These are phyloP conservation scores for Tillandsia leiboldiana DNA, from an alignment of 176 grass and related monocot species.

Conservation along the genomic window DNA sequence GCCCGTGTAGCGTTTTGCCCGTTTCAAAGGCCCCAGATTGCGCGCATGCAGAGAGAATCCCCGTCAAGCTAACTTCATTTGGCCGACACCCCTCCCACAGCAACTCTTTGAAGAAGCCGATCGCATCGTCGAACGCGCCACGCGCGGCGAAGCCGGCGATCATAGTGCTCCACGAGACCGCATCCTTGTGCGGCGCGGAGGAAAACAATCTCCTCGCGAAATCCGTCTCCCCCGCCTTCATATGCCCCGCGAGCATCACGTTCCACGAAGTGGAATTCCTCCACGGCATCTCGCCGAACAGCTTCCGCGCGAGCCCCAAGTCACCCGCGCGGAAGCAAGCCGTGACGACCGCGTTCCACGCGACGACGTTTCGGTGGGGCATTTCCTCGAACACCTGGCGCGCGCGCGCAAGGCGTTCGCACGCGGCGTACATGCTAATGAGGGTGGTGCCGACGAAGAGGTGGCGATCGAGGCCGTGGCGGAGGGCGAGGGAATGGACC, in stretches of 20 bases:
- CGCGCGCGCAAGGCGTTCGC: neutral
- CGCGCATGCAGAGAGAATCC: conserved; percentile 14
- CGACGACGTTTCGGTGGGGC: conserved; percentile 14
- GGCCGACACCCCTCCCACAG: conserved; percentile 8
- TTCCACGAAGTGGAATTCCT: conserved; percentile 26
- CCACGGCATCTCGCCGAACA: conserved; percentile 17
- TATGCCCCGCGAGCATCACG: conserved; percentile 26
- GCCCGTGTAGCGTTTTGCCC: conserved; percentile 9
- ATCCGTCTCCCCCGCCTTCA: conserved; percentile 3
- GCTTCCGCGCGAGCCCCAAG: neutral
- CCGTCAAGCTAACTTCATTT: conserved; percentile 19
- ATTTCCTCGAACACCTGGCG: conserved; percentile 20
- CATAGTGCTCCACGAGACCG: conserved; percentile 21
- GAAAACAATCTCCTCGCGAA: conserved; percentile 5
- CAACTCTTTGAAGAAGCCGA: conserved; percentile 17
- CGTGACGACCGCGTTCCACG: conserved; percentile 15
- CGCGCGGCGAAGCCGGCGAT: conserved; percentile 15
- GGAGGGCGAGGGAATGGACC: conserved; percentile 8
- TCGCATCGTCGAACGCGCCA: conserved; percentile 10
- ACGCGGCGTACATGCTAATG: conserved; percentile 16
- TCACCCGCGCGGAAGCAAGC: conserved; percentile 14
- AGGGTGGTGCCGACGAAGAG: conserved; percentile 21
- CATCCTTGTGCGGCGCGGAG: conserved; percentile 8
- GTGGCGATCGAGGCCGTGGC: conserved; percentile 2
- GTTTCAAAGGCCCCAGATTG: conserved; percentile 23